Base-by-base conservation (phyloP, 1,284 basidiomycete species). In the Trichosporon inkin region DNA sequence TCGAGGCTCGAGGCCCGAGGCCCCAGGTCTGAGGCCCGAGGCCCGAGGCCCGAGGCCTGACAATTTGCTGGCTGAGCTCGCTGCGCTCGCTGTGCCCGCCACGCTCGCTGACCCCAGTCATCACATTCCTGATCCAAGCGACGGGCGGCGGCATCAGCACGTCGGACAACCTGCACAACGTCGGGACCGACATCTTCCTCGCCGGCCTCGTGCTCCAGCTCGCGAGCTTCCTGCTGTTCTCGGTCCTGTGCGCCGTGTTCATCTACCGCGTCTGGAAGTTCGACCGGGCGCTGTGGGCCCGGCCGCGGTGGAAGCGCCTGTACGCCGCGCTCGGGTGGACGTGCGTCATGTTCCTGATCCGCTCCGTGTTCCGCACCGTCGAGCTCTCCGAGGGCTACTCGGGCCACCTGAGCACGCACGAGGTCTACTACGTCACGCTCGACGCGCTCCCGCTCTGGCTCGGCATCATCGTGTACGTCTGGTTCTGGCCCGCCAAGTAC, bases 91-190 rank as follows among this genome's bases (percentile, higher is more conserved):
- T 14, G 8, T n/a, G 17, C 6, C 4, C n/a, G 10, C 6, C 32
- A 19, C 47, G 7, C 40, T 6, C 40, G 32, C 61, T 56, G 11
- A 54, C 61, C 10, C 40, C 58, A 63, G 62, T 64, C 47, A 76
- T 81, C 2, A 88, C 86, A 0, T 88, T 88, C 78, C 74, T 86
- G 10, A 82, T 88, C 51, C 87, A 88, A 75, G 78, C 77, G 3
- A 54, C 65, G 6, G 80, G 80, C 16, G 78, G 79, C 19, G 75
- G 76, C 32, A 64, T 79, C 59, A 74, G 74, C 8, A 68, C 74
- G 0, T 38, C 70, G 62, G 56, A 56, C 58, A 16, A 63, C 55
- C 6, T 76, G 76, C n/a, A 61, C 61, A 19, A 66, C 84, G 39
- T 65, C 64, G 62, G 63, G 64, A 56, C 47, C 11, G 51, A 69